Evolutionary conservation across 2,329 filamentous ascomycete species (phyloP).

Genomic region (Aspergillus terreus): DNA sequence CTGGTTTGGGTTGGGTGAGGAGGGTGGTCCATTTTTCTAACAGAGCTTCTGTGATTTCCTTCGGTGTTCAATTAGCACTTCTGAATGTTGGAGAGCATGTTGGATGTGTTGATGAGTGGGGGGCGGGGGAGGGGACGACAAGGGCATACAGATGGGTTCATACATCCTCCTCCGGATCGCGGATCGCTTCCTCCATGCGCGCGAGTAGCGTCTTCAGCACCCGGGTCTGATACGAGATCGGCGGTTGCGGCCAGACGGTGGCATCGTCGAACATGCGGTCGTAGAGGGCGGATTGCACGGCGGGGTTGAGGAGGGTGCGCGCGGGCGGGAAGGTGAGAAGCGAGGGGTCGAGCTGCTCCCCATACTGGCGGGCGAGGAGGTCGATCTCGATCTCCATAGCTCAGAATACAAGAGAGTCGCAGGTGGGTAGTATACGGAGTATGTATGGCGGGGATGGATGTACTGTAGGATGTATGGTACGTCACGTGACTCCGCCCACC

Average conservation of each 20-base stretch:
- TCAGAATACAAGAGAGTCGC: not conserved
- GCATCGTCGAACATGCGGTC: constrained; percentile 62
- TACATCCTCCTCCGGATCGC: constrained; percentile 86
- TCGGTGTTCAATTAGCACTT: constrained; percentile 8
- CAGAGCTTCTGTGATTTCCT: constrained; percentile 83
- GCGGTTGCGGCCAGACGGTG: constrained; percentile 56
- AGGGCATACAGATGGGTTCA: constrained; percentile 16
- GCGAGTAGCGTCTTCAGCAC: constrained; percentile 70
- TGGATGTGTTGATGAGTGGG: not conserved
- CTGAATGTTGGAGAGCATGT: not conserved
- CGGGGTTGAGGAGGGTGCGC: constrained; percentile 54
- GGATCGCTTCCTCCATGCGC: constrained; percentile 69
- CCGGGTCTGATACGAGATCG: constrained; percentile 65
- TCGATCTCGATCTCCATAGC: not conserved
- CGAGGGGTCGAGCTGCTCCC: constrained; percentile 66
- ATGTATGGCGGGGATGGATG: not conserved
- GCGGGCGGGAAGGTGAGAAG: constrained; percentile 62
- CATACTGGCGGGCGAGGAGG: constrained; percentile 62
- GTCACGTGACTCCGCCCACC: constrained; percentile 9
- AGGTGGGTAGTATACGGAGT: too few relatives aligned
- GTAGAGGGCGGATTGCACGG: constrained; percentile 66
- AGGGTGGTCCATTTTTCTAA: constrained; percentile 66
- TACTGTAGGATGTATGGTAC: not conserved
- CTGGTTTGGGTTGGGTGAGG: constrained; percentile 60
- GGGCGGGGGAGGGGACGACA: not conserved